Evolutionary conservation across 1,284 basidiomycete species (phyloP).

Genomic region (Trichosporon coremiiforme): DNA sequence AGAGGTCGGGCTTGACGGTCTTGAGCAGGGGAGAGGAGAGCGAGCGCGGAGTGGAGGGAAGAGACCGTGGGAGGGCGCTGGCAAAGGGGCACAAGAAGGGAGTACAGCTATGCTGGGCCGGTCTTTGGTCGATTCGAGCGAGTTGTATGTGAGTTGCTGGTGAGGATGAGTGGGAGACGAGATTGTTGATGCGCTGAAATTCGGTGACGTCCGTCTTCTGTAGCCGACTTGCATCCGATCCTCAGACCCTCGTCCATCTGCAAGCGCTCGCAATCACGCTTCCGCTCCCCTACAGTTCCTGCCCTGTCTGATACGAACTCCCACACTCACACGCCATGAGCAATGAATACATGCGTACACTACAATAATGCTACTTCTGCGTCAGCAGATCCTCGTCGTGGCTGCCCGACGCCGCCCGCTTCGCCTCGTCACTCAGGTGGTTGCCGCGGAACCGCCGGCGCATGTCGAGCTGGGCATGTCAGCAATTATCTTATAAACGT

Average conservation of each 20-base stretch:
- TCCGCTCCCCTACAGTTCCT: background rate
- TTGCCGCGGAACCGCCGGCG: constrained; percentile 55
- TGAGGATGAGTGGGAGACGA: background rate
- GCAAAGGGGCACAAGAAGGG: background rate
- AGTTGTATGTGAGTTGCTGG: background rate
- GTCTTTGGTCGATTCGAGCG: background rate
- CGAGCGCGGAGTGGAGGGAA: no score
- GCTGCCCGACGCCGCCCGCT: constrained; percentile 20
- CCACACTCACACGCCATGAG: background rate
- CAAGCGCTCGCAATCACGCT: no score
- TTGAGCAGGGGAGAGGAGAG: no score
- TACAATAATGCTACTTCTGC: constrained; percentile 19
- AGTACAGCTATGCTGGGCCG: background rate
- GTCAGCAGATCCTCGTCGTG: constrained; percentile 12
- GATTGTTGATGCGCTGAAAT: constrained; percentile 10
- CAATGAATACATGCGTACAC: constrained; percentile 19
- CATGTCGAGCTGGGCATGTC: constrained; percentile 52
- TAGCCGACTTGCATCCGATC: background rate
- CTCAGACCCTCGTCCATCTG: no score
- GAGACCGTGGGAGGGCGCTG: no score
- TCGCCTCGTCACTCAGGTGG: constrained; percentile 42
- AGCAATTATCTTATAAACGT: background rate
- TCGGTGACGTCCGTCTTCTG: constrained; percentile 9
- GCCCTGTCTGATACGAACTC: background rate
- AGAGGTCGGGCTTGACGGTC: background rate